A percentile compares a stretch with the other conserved stretches of the same genome.
These are phyloP conservation scores for Crithidia bombi DNA, from an alignment of 208 protist genomes.

Conservation along the genomic window DNA sequence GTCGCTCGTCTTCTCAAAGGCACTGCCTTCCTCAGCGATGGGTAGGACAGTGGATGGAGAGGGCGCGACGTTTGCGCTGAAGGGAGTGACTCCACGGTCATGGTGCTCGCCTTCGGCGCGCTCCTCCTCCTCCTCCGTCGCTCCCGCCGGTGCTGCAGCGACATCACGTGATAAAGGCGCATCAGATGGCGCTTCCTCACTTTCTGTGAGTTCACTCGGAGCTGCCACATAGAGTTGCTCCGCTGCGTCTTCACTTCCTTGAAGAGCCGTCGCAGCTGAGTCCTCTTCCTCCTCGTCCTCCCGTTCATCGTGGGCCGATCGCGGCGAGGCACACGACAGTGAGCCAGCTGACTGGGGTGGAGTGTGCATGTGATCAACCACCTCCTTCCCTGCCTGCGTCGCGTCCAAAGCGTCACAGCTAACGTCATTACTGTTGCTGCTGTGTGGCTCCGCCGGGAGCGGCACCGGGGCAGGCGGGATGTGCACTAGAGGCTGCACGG, in stretches of 20 bases:
- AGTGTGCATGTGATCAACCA: neutral
- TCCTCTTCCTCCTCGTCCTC: neutral
- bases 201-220: no score
- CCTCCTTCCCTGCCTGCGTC: conserved; percentile 2
- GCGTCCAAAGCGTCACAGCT: neutral
- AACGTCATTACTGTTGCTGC: neutral
- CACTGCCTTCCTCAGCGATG: neutral
- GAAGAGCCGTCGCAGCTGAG: no score
- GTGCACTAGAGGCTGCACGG: neutral
- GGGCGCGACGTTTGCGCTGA: neutral
- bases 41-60: neutral
- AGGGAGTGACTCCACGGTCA: neutral
- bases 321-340: neutral
- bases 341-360: neutral
- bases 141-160: neutral
- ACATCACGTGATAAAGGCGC: no score
- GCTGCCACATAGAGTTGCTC: no score
- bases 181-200: no score
- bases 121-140: neutral
- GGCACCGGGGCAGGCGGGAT: neutral
- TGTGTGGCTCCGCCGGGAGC: neutral
- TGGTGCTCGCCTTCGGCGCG: no score
- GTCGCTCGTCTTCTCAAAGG: neutral
- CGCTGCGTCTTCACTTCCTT: no score
- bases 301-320: neutral